Base-by-base conservation (phyloP, 148 eudicot genomes). In the Cornus suecica region DNA sequence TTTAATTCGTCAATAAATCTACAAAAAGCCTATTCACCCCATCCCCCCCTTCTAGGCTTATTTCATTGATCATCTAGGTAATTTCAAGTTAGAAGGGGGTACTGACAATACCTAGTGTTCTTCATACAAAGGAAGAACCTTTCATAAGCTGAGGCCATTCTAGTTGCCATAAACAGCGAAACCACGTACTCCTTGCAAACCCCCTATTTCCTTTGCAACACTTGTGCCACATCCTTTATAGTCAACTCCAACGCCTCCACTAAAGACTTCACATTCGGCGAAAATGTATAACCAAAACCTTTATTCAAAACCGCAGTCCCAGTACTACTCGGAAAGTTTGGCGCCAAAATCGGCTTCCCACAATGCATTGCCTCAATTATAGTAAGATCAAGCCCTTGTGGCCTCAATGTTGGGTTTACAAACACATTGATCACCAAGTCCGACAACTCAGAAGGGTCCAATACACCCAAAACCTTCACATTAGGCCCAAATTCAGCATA, bases 371-470 rank as follows among this genome's bases (percentile, higher is more conserved):
- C 83, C 37, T 87, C 90, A 22, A 84, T 82, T n/a, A 84, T 30
- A 13, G 87, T 84, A 0, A 82, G 69, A 71, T 87, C 90, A 27
- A 87, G 82, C 45, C 90, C 90, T 42, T 87, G 90, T 42, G 90
- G 86, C 58, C 90, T 79, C 24, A 86, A 23, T 2, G 87, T 86
- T 4, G 90, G 90, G 65, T 86, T 78, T 31, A 86, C 84, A 73
- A 86, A 81, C 26, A 86, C 30, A 30, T 83, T 81, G 3, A 86
- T 13, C 11, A 82, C 84, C 26, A 84, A 84, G 6, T 65, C 76
- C 1, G 76, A 48, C 1, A 87, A 71, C 75, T 84, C 78, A 2
- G 62, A 62, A 1, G 85, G 81, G 14, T 79, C 72, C 61, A 86
- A 7, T 32, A 78, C 29, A 2, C 86, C 88, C 29, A 86, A 48